phyloP scores from a whole-genome alignment of 1,139 yeast genomes.

The Pichia sp. region DNA sequence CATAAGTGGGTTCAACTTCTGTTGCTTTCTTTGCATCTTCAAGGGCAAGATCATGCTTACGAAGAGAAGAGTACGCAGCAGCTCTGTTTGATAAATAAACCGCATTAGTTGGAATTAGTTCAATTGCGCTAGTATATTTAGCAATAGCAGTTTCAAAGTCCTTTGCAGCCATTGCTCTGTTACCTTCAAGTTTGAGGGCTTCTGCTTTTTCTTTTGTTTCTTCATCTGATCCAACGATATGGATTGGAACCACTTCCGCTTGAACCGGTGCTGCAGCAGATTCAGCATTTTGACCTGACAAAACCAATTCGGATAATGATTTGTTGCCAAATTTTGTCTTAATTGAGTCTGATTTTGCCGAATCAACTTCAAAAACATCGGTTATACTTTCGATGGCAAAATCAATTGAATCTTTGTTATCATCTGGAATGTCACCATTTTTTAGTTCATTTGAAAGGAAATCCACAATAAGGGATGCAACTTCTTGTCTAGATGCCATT shows the following conservation, averaged over 20 bases:
- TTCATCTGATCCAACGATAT: slow-evolving; percentile 38
- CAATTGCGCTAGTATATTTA: slow-evolving; percentile 79
- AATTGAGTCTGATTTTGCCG: slow-evolving; percentile 37
- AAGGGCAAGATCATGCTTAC: slow-evolving; percentile 71
- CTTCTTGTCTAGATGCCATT: slow-evolving; percentile 45
- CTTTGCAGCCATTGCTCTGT: slow-evolving; percentile 79
- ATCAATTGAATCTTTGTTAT: slow-evolving; percentile 85
- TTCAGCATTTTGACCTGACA: slow-evolving; percentile 4
- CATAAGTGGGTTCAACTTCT: slow-evolving; percentile 66
- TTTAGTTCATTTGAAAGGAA: slow-evolving; percentile 59
- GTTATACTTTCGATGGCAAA: slow-evolving; percentile 91
- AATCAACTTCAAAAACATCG: slow-evolving; percentile 74
- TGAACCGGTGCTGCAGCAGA: slow-evolving; percentile 11
- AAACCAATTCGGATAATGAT: slow-evolving; percentile 41
- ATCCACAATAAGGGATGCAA: slow-evolving; percentile 69
- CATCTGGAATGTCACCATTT: slow-evolving; percentile 64
- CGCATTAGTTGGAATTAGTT: slow-evolving; percentile 62
- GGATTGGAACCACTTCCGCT: slow-evolving; percentile 34
- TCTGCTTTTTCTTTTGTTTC: slow-evolving; percentile 71
- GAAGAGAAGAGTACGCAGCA: slow-evolving; percentile 83
- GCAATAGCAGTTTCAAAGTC: slow-evolving; percentile 65
- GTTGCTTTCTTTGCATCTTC: slow-evolving; percentile 80
- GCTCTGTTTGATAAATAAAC: slow-evolving; percentile 92
- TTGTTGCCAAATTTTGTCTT: slow-evolving; percentile 42
- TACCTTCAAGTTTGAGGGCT: slow-evolving; percentile 79